Evolutionary conservation across 1,284 basidiomycete species (phyloP), one percentile per base, ranked within the genome.

Genomic region (Papiliotrema fonsecae): DNA sequence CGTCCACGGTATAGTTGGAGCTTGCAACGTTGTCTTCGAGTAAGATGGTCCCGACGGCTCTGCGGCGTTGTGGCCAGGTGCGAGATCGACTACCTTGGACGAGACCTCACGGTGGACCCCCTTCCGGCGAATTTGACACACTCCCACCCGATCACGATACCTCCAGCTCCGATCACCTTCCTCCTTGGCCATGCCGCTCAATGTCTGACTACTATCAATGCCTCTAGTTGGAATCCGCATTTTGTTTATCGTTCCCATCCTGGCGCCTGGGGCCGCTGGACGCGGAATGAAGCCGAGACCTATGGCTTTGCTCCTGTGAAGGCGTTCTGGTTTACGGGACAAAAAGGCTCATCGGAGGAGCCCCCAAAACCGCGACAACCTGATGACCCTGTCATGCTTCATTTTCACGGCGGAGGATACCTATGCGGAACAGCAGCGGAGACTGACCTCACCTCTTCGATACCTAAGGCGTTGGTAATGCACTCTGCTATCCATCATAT

Each of bases 381-480:
- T 3, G 65, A 65, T 10, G 58, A 67, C n/a, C 61, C 69, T 5
- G 62, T 69, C 21, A 50, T 65, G 37, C 57, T 71, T 21, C 51
- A 60, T 34, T 67, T 71, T 38, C 69, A 71, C 47, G 69, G 69
- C 19, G 69, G 69, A 6, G 69, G 69, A 1, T 69, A 71, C 46
- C 49, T 71, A 9, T 62, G 57, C 45, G 69, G 69, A 9, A 66
- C 69, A 2, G 67, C 67, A 1, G 67, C 64, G 14, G 67, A 68
- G 50, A 59, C 53, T 13, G 67, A 70, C 49, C 44, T 64, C 11
- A 69, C 68, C 11, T 60, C 61, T 2, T 53, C 54, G 18, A 67
- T 70, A 21, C 51, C 63, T 9, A 69, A 67, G 48, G 43, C 50
- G 19, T 50, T 70, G 6, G 64, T 69, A 6, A 42, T 50, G 7